Conservation (phyloP, 1,284 basidiomycete genomes). For the Austroboletus sp. region DNA sequence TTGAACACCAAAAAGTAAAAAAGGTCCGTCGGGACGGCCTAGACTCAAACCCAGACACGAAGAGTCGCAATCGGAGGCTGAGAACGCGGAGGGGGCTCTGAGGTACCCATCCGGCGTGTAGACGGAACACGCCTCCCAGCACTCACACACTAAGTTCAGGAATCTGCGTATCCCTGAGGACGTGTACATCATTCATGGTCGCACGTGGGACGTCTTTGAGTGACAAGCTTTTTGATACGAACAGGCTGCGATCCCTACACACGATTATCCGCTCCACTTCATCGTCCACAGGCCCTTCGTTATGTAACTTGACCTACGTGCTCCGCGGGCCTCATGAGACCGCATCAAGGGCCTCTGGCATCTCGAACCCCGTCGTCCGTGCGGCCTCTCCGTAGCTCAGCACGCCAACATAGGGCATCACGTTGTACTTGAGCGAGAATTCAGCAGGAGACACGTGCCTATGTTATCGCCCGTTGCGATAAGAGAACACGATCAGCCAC, state of each 20-base stretch:
- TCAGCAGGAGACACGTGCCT: slow-evolving; percentile 61
- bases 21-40: slow-evolving; percentile 1
- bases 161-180: slow-evolving; percentile 6
- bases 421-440: slow-evolving; percentile 79
- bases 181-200: not conserved
- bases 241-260: slow-evolving; percentile 1
- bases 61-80: slow-evolving; percentile 5
- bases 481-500: slow-evolving; percentile 16
- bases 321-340: slow-evolving; percentile 28
- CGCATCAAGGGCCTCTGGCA: slow-evolving; percentile 41
- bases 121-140: not conserved
- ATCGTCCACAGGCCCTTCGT: slow-evolving; percentile 5
- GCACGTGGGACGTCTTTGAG: slow-evolving; percentile 15
- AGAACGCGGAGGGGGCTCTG: slow-evolving; percentile 24
- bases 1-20: slow-evolving; percentile 10
- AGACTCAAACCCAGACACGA: slow-evolving; percentile 7
- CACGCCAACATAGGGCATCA: slow-evolving; percentile 83
- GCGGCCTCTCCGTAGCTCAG: slow-evolving; percentile 73
- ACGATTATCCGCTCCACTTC: slow-evolving; percentile 6
- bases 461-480: slow-evolving; percentile 10
- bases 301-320: slow-evolving; percentile 16
- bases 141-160: slow-evolving; percentile 11
- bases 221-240: slow-evolving; percentile 21
- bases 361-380: slow-evolving; percentile 51
- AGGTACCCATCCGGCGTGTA: slow-evolving; percentile 7